Percentiles rank a stretch among this genome's conserved stretches.
Conservation (phyloP, 2,329 filamentous ascomycete genomes). For the Rachicladosporium sp. region DNA sequence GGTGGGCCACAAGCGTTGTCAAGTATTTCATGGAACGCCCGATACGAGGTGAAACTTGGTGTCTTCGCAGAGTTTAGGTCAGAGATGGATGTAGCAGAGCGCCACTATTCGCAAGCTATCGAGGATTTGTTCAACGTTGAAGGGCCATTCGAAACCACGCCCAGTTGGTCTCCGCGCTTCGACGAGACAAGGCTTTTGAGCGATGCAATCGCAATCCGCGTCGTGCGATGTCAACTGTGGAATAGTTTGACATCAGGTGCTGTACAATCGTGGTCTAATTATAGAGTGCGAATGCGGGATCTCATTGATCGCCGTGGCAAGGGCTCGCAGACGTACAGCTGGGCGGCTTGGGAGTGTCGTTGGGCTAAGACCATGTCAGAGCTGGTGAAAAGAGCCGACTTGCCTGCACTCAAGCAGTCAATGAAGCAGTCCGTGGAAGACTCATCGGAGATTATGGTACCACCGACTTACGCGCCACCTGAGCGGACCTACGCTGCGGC, state of each 20-base stretch:
- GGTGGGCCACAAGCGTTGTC: slow-evolving; percentile 72
- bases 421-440: slow-evolving; percentile 10
- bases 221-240: slow-evolving; percentile 73
- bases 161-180: slow-evolving; percentile 81
- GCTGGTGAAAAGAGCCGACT: slow-evolving; percentile 40
- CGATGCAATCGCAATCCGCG: slow-evolving; percentile 68
- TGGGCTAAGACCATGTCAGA: slow-evolving; percentile 53
- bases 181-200: slow-evolving; percentile 83
- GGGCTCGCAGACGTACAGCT: slow-evolving; percentile 80
- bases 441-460: slow-evolving; percentile 5
- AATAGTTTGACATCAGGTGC: slow-evolving; percentile 66
- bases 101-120: slow-evolving; percentile 79
- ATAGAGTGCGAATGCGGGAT: slow-evolving; percentile 60
- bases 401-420: slow-evolving; percentile 29
- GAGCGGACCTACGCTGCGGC: slow-evolving; percentile 39
- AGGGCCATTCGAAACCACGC: slow-evolving; percentile 68
- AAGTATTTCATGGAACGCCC: slow-evolving; percentile 76
- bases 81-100: slow-evolving; percentile 76
- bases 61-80: slow-evolving; percentile 86
- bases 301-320: slow-evolving; percentile 73
- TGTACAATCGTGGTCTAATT: slow-evolving; percentile 66
- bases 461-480: slow-evolving; percentile 31
- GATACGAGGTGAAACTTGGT: slow-evolving; percentile 89
- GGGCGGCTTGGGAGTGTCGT: slow-evolving; percentile 83
- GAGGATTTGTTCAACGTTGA: slow-evolving; percentile 71